phyloP scores from a whole-genome alignment of 345 rosid genomes.

The Cardamine resedifolia region DNA sequence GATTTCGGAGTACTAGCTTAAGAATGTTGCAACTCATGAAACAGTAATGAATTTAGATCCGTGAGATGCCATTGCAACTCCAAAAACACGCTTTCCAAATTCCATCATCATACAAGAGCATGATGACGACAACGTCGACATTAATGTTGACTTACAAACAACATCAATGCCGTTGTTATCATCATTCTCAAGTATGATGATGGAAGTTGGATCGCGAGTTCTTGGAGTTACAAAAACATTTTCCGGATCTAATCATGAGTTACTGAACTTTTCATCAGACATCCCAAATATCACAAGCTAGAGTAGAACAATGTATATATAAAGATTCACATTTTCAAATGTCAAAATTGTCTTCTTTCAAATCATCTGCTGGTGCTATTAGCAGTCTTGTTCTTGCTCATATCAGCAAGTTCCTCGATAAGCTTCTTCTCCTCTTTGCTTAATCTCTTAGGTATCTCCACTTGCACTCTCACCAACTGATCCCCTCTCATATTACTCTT shows the following conservation, averaged over 20 bases:
- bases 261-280: not conserved
- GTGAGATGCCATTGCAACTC: too few relatives aligned
- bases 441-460: slow-evolving; percentile 93
- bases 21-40: not conserved
- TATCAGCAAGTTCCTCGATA: slow-evolving; percentile 80
- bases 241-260: not conserved
- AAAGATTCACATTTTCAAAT: slow-evolving; percentile 23
- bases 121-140: too few relatives aligned
- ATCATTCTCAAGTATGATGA: too few relatives aligned
- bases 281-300: slow-evolving; percentile 8
- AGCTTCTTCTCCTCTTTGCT: slow-evolving; percentile 89
- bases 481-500: slow-evolving; percentile 90
- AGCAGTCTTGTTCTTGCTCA: slow-evolving; percentile 83
- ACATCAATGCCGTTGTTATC: too few relatives aligned
- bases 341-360: slow-evolving; percentile 27
- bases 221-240: not conserved
- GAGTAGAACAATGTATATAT: slow-evolving; percentile 12
- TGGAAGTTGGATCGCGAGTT: too few relatives aligned
- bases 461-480: slow-evolving; percentile 96
- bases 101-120: too few relatives aligned
- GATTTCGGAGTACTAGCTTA: not conserved
- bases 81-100: too few relatives aligned
- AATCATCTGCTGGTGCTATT: slow-evolving; percentile 51
- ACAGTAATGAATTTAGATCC: too few relatives aligned
- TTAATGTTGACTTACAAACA: too few relatives aligned